Base-by-base conservation (phyloP, 352 stramenopile genomes). In the Globisporangium yorkense region DNA sequence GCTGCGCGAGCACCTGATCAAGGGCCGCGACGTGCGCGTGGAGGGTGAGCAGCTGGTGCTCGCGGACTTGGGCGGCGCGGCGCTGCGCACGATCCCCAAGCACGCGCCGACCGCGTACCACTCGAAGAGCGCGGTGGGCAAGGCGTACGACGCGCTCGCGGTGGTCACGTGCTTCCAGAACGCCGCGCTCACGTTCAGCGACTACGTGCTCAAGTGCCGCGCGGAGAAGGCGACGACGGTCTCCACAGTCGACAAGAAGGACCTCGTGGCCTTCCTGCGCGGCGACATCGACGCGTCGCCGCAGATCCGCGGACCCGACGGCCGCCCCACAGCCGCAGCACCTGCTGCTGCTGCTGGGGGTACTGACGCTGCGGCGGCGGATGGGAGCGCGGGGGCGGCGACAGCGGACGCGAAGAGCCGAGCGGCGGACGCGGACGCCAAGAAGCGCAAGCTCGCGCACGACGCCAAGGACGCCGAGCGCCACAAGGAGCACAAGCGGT, bases 201-300 rank as follows among this genome's bases (percentile, higher is more conserved):
- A 93, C 60, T 95, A 95, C 50, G 81, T 95, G 33, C 77, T 83
- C n/a, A 87, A 91, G 63, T 93, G 83, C 54, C 77, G 85, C 29
- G 61, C 75, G 6, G 81, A 89, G 24, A 90, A 91, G 61, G 83
- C 81, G 5, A 78, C 71, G 27, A 89, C 91, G 72, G 75, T 95
- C 12, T 93, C 85, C 16, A 88, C 85, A 0, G 82, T 95, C 27
- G 85, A 95, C 63, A 95, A 95, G 71, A 90, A 92, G 49, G 85
- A 95, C 56, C 75, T 95, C 33, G 74, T 95, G 56, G 77, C 85
- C 49, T 95, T 83, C 62, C 50, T 95, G 10, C 90, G 89, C 53
- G 85, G 85, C 5, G 85, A 95, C 61, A 92, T 90, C 35, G 85
- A 95, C 45, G 70, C 45, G 2, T 91, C 80, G 57, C 65, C 80